Evolutionary conservation across 2,329 filamentous ascomycete genomes (phyloP).

Genomic region (Emergomyces pasteurianus): DNA sequence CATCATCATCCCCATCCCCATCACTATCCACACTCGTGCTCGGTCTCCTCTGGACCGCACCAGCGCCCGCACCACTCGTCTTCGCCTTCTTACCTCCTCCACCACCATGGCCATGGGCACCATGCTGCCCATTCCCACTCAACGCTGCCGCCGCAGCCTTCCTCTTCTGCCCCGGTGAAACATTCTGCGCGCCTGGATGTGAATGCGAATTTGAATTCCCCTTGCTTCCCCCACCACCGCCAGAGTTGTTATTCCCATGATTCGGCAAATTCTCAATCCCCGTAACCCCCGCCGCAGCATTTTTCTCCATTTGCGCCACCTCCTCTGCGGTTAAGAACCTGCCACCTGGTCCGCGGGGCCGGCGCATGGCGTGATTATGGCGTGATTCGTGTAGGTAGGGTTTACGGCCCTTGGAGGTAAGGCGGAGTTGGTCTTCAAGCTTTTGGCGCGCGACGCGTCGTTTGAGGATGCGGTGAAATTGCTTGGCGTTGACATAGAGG

Average conservation of each 20-base stretch:
- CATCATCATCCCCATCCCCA: conserved; percentile 43
- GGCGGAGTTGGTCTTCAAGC: conserved; percentile 78
- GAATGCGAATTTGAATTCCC: not conserved
- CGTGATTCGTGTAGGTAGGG: conserved; percentile 95
- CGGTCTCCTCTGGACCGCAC: conserved; percentile 16
- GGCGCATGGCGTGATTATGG: conserved; percentile 95
- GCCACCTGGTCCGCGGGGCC: conserved; percentile 84
- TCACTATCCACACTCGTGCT: conserved; percentile 43
- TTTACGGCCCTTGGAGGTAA: conserved; percentile 91
- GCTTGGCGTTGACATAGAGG: conserved; percentile 95
- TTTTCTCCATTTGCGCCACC: conserved; percentile 75
- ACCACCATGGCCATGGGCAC: conserved; percentile 16
- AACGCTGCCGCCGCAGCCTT: conserved; percentile 29
- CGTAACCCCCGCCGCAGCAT: conserved; percentile 31
- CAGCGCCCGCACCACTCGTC: conserved; percentile 17
- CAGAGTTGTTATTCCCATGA: conserved; percentile 4
- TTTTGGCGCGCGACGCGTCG: conserved; percentile 84
- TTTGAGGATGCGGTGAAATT: conserved; percentile 95
- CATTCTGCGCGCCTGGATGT: conserved; percentile 13
- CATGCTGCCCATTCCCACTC: conserved; percentile 22
- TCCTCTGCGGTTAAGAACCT: conserved; percentile 95
- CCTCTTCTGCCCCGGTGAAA: conserved; percentile 35
- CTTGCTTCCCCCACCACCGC: not conserved
- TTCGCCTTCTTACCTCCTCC: conserved; percentile 39
- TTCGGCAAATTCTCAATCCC: conserved; percentile 24